A percentile compares a stretch with the other conserved stretches of the same genome.
These are phyloP conservation scores for Thermochaetoides thermophila DNA, from an alignment of 495 filamentous ascomycete species.

Conservation along the genomic window DNA sequence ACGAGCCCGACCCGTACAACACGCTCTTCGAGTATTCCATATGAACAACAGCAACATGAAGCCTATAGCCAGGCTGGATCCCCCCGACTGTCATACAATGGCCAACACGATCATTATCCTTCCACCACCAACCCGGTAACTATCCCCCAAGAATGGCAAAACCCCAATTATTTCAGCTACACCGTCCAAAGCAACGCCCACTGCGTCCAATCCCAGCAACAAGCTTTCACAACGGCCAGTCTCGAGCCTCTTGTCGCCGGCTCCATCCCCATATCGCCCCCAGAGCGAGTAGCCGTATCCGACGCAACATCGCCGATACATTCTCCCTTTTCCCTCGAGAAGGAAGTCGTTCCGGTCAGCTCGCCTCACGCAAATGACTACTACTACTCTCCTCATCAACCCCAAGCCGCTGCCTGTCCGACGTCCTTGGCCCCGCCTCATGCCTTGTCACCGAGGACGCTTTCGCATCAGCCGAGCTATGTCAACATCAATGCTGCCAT, in stretches of 20 bases:
- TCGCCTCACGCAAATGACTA: no score
- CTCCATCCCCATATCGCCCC: conserved; percentile 7
- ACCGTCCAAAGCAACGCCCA: conserved; percentile 12
- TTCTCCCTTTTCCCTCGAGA: conserved; percentile 1
- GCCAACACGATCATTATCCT: not conserved
- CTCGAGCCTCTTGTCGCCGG: conserved; percentile 14
- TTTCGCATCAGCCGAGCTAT: conserved; percentile 2
- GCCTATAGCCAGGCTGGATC: no score
- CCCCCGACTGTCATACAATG: not conserved
- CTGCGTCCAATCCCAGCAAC: conserved; percentile 4
- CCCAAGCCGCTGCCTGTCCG: no score
- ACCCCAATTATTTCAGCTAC: conserved; percentile 17
- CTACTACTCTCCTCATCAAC: no score
- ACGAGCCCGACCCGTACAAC: not conserved
- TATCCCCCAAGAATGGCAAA: conserved; percentile 3
- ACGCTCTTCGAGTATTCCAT: not conserved
- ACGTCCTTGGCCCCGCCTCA: not conserved
- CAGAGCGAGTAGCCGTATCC: no score
- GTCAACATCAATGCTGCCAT: not conserved
- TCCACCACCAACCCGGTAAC: conserved; percentile 1
- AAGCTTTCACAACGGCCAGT: conserved; percentile 2
- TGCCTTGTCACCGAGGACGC: not conserved
- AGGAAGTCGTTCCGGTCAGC: no score
- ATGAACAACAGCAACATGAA: not conserved
- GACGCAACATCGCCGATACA: no score